Conservation (phyloP, 1,284 basidiomycete species). For the Sporisorium scitamineum region DNA sequence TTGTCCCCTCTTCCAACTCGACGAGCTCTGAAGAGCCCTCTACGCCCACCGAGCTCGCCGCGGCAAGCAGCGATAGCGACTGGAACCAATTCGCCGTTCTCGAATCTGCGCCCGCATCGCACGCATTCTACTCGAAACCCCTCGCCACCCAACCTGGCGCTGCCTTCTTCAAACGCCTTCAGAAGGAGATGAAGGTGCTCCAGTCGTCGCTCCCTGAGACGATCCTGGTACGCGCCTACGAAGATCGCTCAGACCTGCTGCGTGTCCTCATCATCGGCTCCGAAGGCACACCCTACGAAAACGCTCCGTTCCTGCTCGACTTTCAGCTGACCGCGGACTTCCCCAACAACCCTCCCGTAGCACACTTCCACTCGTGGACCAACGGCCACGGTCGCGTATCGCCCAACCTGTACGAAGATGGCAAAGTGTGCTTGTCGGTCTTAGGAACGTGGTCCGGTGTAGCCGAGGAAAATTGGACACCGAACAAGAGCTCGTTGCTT, state of each 20-base stretch:
- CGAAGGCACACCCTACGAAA: conserved; percentile 85
- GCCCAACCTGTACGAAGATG: conserved; percentile 91
- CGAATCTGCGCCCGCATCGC: conserved; percentile 52
- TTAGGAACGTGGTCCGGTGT: conserved; percentile 88
- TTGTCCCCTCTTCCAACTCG: not conserved
- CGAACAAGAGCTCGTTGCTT: conserved; percentile 80
- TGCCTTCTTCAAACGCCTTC: conserved; percentile 79
- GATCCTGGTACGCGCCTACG: conserved; percentile 73
- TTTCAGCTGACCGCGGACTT: conserved; percentile 83
- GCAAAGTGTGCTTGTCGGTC: conserved; percentile 92
- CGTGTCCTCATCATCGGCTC: conserved; percentile 91
- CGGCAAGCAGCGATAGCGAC: conserved; percentile 21
- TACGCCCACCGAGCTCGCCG: conserved; percentile 25
- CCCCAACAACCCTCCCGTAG: conserved; percentile 85
- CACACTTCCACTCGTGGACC: conserved; percentile 93
- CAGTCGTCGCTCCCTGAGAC: conserved; percentile 75
- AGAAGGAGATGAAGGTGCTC: conserved; percentile 85
- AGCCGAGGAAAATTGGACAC: conserved; percentile 71
- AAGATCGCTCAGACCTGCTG: conserved; percentile 84
- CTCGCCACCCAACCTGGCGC: conserved; percentile 71
- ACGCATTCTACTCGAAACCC: conserved; percentile 38
- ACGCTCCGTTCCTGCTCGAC: conserved; percentile 94
- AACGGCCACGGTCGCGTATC: conserved; percentile 83
- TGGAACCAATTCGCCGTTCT: conserved; percentile 54
- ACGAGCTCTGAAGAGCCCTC: conserved; percentile 4